Conservation (phyloP, 257 asterid species). For the Ocimum tenuiflorum region DNA sequence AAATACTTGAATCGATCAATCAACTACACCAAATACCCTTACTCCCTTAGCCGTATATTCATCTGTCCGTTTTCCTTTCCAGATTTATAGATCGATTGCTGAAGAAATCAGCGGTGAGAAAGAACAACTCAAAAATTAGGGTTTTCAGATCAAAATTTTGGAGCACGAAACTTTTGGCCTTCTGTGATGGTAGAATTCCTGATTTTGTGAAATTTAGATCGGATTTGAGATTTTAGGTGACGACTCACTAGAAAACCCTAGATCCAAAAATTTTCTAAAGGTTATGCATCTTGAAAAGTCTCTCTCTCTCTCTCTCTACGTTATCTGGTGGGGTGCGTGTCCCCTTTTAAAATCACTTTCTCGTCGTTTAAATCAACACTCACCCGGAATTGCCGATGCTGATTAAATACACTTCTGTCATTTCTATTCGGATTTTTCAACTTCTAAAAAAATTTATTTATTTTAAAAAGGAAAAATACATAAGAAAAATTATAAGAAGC, state of each 20-base stretch:
- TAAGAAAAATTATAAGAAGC: too few relatives aligned
- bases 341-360: background rate
- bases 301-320: too few relatives aligned
- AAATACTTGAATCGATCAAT: slow-evolving; percentile 24
- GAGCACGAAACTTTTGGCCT: too few relatives aligned
- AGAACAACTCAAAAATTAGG: slow-evolving; percentile 17
- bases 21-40: slow-evolving; percentile 17
- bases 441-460: too few relatives aligned
- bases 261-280: slow-evolving; percentile 16
- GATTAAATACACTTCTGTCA: too few relatives aligned
- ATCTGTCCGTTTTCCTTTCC: slow-evolving; percentile 30
- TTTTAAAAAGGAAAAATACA: too few relatives aligned
- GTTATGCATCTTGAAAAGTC: background rate
- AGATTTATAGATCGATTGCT: slow-evolving; percentile 35
- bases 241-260: slow-evolving; percentile 29
- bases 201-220: slow-evolving; percentile 22
- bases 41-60: slow-evolving; percentile 10
- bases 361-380: too few relatives aligned
- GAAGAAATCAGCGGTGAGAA: too few relatives aligned
- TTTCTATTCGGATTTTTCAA: too few relatives aligned
- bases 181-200: background rate
- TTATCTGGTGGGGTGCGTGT: too few relatives aligned
- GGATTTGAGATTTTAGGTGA: slow-evolving; percentile 24
- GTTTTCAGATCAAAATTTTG: slow-evolving; percentile 34
- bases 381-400: too few relatives aligned